Evolutionary conservation across 345 rosid species (phyloP), one percentile per base, ranked within the genome.

Genomic region (Syzygium aromaticum): DNA sequence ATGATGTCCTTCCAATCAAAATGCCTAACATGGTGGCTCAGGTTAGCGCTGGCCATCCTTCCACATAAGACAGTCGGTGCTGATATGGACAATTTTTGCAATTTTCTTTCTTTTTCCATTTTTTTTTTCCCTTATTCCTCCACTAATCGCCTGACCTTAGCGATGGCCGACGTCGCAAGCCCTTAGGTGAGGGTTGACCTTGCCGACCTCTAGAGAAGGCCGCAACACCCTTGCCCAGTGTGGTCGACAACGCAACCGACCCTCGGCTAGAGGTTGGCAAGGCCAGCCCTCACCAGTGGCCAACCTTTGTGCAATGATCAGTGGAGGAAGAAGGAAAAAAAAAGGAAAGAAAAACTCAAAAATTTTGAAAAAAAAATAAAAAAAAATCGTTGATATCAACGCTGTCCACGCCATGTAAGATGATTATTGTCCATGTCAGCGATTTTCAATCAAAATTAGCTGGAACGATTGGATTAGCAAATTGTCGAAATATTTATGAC

Each of bases 401-500:
- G 9, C 7, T 1, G 22, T 7, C 38, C 19, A 3, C n/a, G 2
- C 8, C 38, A 61, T 2, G 17, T n/a, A 63, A 8, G 5, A 63
- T 1, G 1, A 16, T 2, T 0, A 0, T 5, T 54, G 59, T 23
- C 25, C 23, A 22, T 9, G 2, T 23, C 10, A 23, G n/a, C 3
- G 13, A 56, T 56, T 56, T 56, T 5, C 9, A 11, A 3, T 51
- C 13, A 51, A 51, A 56, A 56, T 23, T 56, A 11, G n/a, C 61
- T 27, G 10, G 16, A 63, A 63, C 0, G 40, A 63, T 19, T 7
- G 15, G 0, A 28, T 28, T 28, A 10, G 7, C 40, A 28, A 63
- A 54, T 21, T 7, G 2, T 63, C 9, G 7, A 63, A 63, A 28
- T 3, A 2, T 16, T 63, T 63, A n/a, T 3, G 16, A n/a, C 5